These are phyloP conservation scores for Daldinia bambusicola DNA, from an alignment of 495 filamentous ascomycete genomes.

Conservation along the genomic window DNA sequence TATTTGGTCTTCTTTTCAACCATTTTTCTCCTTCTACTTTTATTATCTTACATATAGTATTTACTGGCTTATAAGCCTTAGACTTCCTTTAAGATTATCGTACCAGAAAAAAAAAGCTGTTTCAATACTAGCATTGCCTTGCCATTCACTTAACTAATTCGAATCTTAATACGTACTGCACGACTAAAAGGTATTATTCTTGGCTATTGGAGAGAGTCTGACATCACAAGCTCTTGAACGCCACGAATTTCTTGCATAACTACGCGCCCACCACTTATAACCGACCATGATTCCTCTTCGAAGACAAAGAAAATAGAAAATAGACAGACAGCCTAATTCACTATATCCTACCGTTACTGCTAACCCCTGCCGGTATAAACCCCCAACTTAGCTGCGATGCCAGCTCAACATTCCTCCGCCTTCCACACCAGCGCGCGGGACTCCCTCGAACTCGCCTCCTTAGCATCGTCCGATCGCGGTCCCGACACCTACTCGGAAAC, in stretches of 20 bases:
- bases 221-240: slow-evolving; percentile 30
- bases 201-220: slow-evolving; percentile 24
- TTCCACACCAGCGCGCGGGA: slow-evolving; percentile 71
- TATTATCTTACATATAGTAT: neutral
- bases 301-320: slow-evolving; percentile 24
- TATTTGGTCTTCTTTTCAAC: slow-evolving; percentile 18
- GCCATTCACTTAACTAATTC: neutral
- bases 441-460: slow-evolving; percentile 94
- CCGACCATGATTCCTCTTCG: slow-evolving; percentile 38
- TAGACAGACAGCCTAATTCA: slow-evolving; percentile 28
- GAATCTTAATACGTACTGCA: neutral
- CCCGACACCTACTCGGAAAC: slow-evolving; percentile 68
- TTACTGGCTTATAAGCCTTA: neutral
- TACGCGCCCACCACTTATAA: slow-evolving; percentile 20
- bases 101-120: slow-evolving; percentile 3
- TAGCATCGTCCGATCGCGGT: slow-evolving; percentile 80
- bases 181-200: neutral
- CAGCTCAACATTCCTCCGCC: slow-evolving; percentile 59
- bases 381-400: slow-evolving; percentile 48
- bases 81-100: slow-evolving; percentile 9
- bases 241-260: slow-evolving; percentile 13
- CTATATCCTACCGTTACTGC: slow-evolving; percentile 7
- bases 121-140: slow-evolving; percentile 15
- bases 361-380: slow-evolving; percentile 23
- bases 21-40: slow-evolving; percentile 13